Percentiles rank a stretch among this genome's conserved stretches.
phyloP scores from a whole-genome alignment of 805 yeast genomes.

The Kodamaea kaohsiungensis region DNA sequence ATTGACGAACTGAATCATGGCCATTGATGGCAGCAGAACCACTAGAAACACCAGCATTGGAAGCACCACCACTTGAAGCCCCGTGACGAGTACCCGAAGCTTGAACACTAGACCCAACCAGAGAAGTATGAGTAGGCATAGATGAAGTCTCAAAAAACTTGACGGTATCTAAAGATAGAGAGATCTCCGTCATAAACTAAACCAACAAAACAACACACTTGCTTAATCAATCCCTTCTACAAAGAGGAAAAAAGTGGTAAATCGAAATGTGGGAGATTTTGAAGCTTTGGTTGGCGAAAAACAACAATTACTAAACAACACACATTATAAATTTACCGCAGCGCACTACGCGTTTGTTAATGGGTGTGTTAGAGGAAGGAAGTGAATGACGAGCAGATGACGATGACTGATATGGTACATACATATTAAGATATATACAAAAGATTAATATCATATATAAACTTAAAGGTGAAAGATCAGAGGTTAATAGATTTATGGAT shows the following conservation, averaged over 20 bases:
- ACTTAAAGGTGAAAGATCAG: too few relatives aligned
- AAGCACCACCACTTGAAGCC: background rate
- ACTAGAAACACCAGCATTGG: background rate
- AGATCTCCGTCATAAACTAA: conserved; percentile 1
- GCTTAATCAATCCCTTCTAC: background rate
- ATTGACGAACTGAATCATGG: background rate
- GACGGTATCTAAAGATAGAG: background rate
- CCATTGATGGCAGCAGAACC: background rate
- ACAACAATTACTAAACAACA: background rate
- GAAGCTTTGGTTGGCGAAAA: conserved; percentile 1
- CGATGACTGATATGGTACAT: too few relatives aligned
- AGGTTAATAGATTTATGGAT: too few relatives aligned
- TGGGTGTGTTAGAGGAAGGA: background rate
- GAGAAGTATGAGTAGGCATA: background rate
- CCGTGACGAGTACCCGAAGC: background rate
- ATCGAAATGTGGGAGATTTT: background rate
- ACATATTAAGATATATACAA: too few relatives aligned
- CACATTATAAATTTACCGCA: too few relatives aligned
- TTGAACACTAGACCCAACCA: background rate
- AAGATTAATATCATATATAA: too few relatives aligned
- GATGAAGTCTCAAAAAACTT: background rate
- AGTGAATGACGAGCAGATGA: background rate
- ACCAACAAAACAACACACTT: background rate
- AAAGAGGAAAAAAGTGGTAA: background rate
- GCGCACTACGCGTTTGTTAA: too few relatives aligned